Evolutionary conservation across 2,329 filamentous ascomycete genomes (phyloP), one percentile per base, ranked within the genome.

Genomic region (Fusarium sp.): DNA sequence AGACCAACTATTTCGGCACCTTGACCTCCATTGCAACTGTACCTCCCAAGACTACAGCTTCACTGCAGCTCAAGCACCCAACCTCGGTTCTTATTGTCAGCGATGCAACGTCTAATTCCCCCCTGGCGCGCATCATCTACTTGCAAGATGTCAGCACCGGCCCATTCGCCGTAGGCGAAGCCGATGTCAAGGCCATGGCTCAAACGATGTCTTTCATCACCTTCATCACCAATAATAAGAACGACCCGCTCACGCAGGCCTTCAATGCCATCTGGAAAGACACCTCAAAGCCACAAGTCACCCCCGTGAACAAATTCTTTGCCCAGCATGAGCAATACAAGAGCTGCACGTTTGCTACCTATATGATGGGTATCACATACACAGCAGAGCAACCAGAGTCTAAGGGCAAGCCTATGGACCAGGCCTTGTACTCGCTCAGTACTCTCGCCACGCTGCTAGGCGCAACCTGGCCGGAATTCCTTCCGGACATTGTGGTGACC

Each of bases 341-440:
- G 12, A 58, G 12, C 25, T 62, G 59, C 9, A 62, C 59, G 1
- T 62, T 58, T 38, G 59, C 59, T 46, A 58, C 50, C 23, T 46
- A 58, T 1, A 61, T 64, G 37, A 61, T 64, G 61, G 56, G 61
- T 9, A 61, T 64, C 1, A 38, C 30, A 25, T 62, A 62, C n/a
- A 23, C 30, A 11, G 61, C 61, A 0, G 56, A 61, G 57, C 44
- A 50, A 9, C 56, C 44, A 4, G 56, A 40, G 30, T 30, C 21
- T 0, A 64, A 64, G 10, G 23, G 23, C 37, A 64, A 32, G 13
- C 61, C 61, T n/a, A 37, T 64, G 25, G 61, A 61, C 5, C 56
- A 64, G 6, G 44, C 56, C 4, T 6, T 61, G 6, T 64, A 64
- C 9, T 62, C 57, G 0, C 61, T 64, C 1, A 61, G 56, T 5